These are phyloP conservation scores for Clarireedia sp. DNA, from an alignment of 2,329 filamentous ascomycete genomes.

Conservation along the genomic window DNA sequence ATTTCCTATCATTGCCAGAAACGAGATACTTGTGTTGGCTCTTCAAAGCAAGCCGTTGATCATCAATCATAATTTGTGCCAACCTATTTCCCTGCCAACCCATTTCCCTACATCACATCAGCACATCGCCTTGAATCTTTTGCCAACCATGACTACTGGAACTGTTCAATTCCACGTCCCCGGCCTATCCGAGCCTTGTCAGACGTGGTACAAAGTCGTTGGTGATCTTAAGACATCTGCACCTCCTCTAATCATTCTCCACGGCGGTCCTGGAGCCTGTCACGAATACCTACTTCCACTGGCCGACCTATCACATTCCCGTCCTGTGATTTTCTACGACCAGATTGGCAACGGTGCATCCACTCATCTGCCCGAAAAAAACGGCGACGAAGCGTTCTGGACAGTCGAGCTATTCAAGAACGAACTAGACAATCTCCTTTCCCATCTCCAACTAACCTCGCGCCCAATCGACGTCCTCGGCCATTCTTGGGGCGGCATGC, in stretches of 20 bases:
- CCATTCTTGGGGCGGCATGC: slow-evolving; percentile 47
- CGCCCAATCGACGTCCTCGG: slow-evolving; percentile 37
- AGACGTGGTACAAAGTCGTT: slow-evolving; percentile 3
- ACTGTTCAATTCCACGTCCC: neutral
- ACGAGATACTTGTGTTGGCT: too few relatives aligned
- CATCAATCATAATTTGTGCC: too few relatives aligned
- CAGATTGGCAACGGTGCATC: slow-evolving; percentile 43
- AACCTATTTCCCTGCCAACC: too few relatives aligned
- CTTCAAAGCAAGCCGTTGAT: too few relatives aligned
- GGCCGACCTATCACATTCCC: slow-evolving; percentile 14
- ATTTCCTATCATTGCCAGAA: too few relatives aligned
- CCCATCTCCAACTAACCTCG: slow-evolving; percentile 32
- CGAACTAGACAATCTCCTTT: slow-evolving; percentile 42
- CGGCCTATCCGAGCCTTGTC: neutral
- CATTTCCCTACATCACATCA: too few relatives aligned
- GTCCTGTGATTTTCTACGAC: slow-evolving; percentile 46
- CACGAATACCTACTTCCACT: slow-evolving; percentile 33
- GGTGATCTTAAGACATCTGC: neutral
- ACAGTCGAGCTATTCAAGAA: slow-evolving; percentile 37
- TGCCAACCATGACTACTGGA: neutral
- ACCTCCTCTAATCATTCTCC: slow-evolving; percentile 32
- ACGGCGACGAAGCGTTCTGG: slow-evolving; percentile 40
- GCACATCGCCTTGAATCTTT: too few relatives aligned
- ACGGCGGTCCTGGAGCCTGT: slow-evolving; percentile 40
- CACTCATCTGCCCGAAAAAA: slow-evolving; percentile 40